Evolutionary conservation across 495 filamentous ascomycete species (phyloP).

Genomic region (Penicillium paradoxum): DNA sequence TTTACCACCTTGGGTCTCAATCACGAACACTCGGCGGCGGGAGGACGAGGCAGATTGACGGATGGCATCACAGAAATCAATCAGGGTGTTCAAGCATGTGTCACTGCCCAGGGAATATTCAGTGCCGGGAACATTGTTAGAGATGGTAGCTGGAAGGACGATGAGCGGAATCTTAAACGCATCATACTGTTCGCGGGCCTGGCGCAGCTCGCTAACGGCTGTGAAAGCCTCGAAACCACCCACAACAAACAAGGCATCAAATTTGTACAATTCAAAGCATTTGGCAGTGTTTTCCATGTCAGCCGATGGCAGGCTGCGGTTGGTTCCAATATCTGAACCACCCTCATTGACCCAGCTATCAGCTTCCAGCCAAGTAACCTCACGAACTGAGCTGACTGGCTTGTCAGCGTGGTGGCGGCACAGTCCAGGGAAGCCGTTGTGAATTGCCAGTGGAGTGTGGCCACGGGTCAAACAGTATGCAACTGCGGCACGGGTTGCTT

Average conservation of each 20-base stretch:
- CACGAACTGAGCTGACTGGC: constrained; percentile 75
- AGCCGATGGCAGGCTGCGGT: constrained; percentile 82
- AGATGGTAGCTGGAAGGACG: constrained; percentile 92
- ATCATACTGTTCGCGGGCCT: constrained; percentile 69
- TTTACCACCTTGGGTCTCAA: constrained; percentile 93
- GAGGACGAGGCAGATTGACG: constrained; percentile 93
- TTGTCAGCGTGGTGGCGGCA: constrained; percentile 82
- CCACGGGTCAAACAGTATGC: constrained; percentile 95
- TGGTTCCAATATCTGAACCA: constrained; percentile 96
- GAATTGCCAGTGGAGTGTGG: constrained; percentile 84
- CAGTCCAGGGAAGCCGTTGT: constrained; percentile 96
- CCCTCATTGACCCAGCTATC: constrained; percentile 94
- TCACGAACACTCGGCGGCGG: constrained; percentile 89
- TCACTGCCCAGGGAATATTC: constrained; percentile 97
- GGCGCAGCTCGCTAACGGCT: constrained; percentile 77
- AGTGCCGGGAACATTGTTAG: constrained; percentile 96
- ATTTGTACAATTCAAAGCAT: constrained; percentile 77
- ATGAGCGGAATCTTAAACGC: constrained; percentile 92
- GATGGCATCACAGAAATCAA: constrained; percentile 94
- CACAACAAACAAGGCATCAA: constrained; percentile 87
- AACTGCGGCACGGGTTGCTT: constrained; percentile 88
- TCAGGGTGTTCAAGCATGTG: constrained; percentile 95
- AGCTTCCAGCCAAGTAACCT: constrained; percentile 87
- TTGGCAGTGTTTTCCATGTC: constrained; percentile 78
- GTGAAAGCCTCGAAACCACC: constrained; percentile 98